phyloP scores from a whole-genome alignment of 306 rosid genomes.

The Cucurbita maxima region DNA sequence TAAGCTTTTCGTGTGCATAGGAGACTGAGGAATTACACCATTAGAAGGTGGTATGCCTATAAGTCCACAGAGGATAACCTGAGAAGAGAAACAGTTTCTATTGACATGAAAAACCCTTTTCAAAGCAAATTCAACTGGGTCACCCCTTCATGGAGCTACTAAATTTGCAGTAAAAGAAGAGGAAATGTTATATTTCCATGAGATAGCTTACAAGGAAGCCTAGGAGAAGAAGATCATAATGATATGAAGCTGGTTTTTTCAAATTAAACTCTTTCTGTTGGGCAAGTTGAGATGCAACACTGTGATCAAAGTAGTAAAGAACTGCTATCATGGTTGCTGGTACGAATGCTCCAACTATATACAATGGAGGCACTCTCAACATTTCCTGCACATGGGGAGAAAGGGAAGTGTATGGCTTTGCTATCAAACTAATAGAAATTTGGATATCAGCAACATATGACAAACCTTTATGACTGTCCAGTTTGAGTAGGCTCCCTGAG shows the following conservation, averaged over 20 bases:
- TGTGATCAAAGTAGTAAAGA: conserved; percentile 92
- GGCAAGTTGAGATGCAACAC: conserved; percentile 93
- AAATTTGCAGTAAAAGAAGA: neutral
- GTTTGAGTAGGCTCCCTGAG: conserved; percentile 82
- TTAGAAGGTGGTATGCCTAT: conserved; percentile 91
- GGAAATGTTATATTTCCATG: neutral
- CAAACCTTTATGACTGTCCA: conserved; percentile 84
- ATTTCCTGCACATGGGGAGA: conserved; percentile 53
- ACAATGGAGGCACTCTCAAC: conserved; percentile 67
- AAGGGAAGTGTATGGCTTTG: conserved; percentile 4
- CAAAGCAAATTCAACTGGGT: neutral
- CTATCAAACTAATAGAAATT: neutral
- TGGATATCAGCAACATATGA: conserved; percentile 4
- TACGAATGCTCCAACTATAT: conserved; percentile 82
- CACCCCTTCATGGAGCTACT: neutral
- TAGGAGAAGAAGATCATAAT: conserved; percentile 78
- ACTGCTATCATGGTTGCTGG: conserved; percentile 98
- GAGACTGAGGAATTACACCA: conserved; percentile 97
- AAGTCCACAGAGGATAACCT: conserved; percentile 83
- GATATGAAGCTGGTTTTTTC: conserved; percentile 87
- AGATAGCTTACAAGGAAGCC: conserved; percentile 61
- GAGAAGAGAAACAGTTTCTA: conserved; percentile 13
- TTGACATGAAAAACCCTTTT: conserved; percentile 2
- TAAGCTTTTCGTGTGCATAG: conserved; percentile 94
- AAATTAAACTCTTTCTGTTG: conserved; percentile 90